Percentiles rank a stretch among this genome's conserved stretches.
phyloP scores from a whole-genome alignment of 1,139 yeast species.

The Hyphopichia khmerensis region DNA sequence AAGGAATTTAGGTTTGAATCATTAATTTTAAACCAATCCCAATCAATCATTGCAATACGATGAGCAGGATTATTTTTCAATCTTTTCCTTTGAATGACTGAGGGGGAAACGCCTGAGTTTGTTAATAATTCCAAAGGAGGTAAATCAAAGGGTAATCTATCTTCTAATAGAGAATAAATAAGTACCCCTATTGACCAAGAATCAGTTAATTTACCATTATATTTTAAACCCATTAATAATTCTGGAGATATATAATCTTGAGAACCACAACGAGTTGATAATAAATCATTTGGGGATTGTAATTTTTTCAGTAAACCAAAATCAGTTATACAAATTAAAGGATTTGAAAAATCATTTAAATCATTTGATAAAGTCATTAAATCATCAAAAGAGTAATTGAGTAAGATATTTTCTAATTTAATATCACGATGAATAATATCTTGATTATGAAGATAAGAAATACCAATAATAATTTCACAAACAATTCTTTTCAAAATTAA shows the following conservation, averaged over 20 bases:
- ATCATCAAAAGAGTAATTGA: constrained; percentile 33
- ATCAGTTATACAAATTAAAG: constrained; percentile 57
- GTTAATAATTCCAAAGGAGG: constrained; percentile 41
- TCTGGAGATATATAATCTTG: constrained; percentile 97
- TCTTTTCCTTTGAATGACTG: constrained; percentile 49
- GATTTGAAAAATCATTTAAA: constrained; percentile 20
- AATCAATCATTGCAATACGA: constrained; percentile 86
- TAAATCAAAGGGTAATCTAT: constrained; percentile 83
- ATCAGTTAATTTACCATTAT: constrained; percentile 87
- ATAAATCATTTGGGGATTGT: constrained; percentile 54
- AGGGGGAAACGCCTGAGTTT: constrained; percentile 38
- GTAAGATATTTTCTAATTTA: constrained; percentile 75
- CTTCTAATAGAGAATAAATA: constrained; percentile 79
- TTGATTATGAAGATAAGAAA: constrained; percentile 67
- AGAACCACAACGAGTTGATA: constrained; percentile 89
- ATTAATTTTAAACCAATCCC: constrained; percentile 69
- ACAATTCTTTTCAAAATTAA: constrained; percentile 58
- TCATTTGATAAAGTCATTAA: constrained; percentile 8
- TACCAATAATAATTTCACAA: constrained; percentile 66
- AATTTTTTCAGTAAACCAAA: constrained; percentile 81
- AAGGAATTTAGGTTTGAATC: constrained; percentile 8
- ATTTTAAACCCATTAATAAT: constrained; percentile 80
- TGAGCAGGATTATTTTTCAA: constrained; percentile 71
- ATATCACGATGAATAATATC: constrained; percentile 83
- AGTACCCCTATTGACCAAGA: constrained; percentile 94